Percentiles rank a stretch among this genome's conserved stretches.
These are phyloP conservation scores for Talaromyces atroroseus DNA, from an alignment of 2,329 filamentous ascomycete species.

Conservation along the genomic window DNA sequence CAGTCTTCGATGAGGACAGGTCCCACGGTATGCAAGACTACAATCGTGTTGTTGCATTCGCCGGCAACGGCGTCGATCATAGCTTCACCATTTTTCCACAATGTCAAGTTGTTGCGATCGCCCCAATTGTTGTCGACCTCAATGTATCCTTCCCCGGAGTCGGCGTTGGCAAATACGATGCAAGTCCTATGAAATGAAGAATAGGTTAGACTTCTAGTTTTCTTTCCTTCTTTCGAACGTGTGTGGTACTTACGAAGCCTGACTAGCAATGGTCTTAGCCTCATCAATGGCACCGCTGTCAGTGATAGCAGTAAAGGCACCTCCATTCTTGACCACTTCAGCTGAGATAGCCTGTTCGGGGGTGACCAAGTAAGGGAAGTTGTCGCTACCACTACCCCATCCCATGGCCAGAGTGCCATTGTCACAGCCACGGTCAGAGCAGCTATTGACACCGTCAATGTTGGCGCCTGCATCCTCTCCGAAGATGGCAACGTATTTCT, in stretches of 20 bases:
- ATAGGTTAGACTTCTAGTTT: background rate
- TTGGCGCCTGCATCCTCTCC: conserved; percentile 79
- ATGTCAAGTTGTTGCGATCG: conserved; percentile 85
- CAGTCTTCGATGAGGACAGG: conserved; percentile 68
- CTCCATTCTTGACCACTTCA: conserved; percentile 61
- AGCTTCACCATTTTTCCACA: conserved; percentile 77
- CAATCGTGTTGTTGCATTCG: conserved; percentile 79
- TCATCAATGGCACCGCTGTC: conserved; percentile 52
- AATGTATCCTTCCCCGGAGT: conserved; percentile 84
- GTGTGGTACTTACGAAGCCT: conserved; percentile 35
- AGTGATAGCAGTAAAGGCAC: conserved; percentile 55
- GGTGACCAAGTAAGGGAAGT: conserved; percentile 60
- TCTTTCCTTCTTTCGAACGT: background rate
- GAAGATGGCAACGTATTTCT: conserved; percentile 69
- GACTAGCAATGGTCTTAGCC: conserved; percentile 47
- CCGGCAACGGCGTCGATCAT: conserved; percentile 76
- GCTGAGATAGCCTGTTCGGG: conserved; percentile 61
- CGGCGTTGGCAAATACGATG: conserved; percentile 84
- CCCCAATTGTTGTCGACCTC: conserved; percentile 75
- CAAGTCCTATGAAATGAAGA: conserved; percentile 39
- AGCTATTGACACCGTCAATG: conserved; percentile 71
- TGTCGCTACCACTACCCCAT: conserved; percentile 56
- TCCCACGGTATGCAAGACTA: conserved; percentile 81
- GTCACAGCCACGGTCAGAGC: conserved; percentile 60
- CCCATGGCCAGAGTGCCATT: conserved; percentile 59